phyloP scores from a whole-genome alignment of 108 stramenopile genomes.

The Skeletonema menzelii region DNA sequence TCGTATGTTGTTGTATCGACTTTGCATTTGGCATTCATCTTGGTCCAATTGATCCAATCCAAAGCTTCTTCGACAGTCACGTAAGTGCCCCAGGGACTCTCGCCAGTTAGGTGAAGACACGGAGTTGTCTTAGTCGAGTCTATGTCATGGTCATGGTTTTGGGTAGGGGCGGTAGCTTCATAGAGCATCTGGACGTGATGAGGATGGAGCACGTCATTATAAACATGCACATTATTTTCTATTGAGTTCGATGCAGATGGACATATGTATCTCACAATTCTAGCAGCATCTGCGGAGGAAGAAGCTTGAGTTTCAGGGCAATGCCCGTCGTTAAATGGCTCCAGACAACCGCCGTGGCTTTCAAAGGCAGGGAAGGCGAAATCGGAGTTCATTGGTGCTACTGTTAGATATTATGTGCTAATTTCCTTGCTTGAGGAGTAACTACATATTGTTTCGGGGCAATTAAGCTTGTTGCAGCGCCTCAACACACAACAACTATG shows the following conservation, averaged over 20 bases:
- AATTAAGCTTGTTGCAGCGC: no score
- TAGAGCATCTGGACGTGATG: slow-evolving; percentile 33
- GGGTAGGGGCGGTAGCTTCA: slow-evolving; percentile 16
- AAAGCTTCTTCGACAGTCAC: slow-evolving; percentile 59
- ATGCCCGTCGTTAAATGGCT: slow-evolving; percentile 68
- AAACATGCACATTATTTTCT: slow-evolving; percentile 31
- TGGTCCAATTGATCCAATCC: slow-evolving; percentile 37
- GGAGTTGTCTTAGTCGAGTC: neutral
- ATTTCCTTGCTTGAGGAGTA: no score
- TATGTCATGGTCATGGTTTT: neutral
- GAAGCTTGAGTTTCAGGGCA: slow-evolving; percentile 53
- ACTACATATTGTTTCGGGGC: no score
- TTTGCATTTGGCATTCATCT: neutral
- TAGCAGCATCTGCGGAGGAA: neutral
- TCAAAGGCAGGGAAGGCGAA: slow-evolving; percentile 21
- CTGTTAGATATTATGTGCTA: no score
- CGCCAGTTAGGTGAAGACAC: neutral
- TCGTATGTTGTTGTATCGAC: neutral
- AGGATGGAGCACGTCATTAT: slow-evolving; percentile 28
- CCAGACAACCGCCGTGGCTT: slow-evolving; percentile 39
- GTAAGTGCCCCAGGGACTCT: slow-evolving; percentile 74
- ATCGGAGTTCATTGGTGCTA: no score
- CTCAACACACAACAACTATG: no score
- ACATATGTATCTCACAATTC: slow-evolving; percentile 23
- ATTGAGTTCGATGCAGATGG: neutral